A percentile compares a stretch with the other conserved stretches of the same genome.
Conservation (phyloP, 352 stramenopile species). For the Hyaloperonospora arabidopsidis region DNA sequence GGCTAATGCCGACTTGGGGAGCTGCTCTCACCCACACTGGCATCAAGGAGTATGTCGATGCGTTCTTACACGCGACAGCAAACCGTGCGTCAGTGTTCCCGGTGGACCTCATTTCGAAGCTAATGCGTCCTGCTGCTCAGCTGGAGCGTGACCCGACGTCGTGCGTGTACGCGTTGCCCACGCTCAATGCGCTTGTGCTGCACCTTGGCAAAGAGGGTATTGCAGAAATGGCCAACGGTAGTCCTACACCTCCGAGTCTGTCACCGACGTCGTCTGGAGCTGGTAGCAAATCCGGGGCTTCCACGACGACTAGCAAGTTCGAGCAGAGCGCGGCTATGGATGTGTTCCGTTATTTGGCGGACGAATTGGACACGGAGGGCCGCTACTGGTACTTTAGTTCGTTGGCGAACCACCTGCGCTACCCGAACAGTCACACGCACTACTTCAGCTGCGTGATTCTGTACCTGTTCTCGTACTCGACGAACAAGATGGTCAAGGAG, state of each 20-base stretch:
- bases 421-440: conserved; percentile 98
- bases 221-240: conserved; percentile 57
- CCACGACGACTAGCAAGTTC: conserved; percentile 57
- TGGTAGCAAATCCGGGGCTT: conserved; percentile 32
- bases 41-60: conserved; percentile 93
- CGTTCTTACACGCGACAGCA: conserved; percentile 88
- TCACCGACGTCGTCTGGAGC: conserved; percentile 14
- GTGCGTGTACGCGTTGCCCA: conserved; percentile 88
- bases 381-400: conserved; percentile 98
- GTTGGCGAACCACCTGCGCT: conserved; percentile 97
- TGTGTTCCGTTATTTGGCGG: conserved; percentile 94
- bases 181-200: conserved; percentile 87
- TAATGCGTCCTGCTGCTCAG: conserved; percentile 52
- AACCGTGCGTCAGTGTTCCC: conserved; percentile 87
- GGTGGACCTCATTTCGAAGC: conserved; percentile 63
- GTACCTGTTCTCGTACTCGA: conserved; percentile 97
- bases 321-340: conserved; percentile 86
- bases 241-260: conserved; percentile 19
- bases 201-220: conserved; percentile 84
- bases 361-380: conserved; percentile 91
- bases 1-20: conserved; percentile 91
- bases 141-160: conserved; percentile 57
- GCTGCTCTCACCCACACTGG: conserved; percentile 85
- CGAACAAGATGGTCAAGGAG: conserved; percentile 95
- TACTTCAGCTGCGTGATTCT: conserved; percentile 99